Conservation (phyloP, 352 stramenopile genomes). For the Globisporangium orthogonon region DNA sequence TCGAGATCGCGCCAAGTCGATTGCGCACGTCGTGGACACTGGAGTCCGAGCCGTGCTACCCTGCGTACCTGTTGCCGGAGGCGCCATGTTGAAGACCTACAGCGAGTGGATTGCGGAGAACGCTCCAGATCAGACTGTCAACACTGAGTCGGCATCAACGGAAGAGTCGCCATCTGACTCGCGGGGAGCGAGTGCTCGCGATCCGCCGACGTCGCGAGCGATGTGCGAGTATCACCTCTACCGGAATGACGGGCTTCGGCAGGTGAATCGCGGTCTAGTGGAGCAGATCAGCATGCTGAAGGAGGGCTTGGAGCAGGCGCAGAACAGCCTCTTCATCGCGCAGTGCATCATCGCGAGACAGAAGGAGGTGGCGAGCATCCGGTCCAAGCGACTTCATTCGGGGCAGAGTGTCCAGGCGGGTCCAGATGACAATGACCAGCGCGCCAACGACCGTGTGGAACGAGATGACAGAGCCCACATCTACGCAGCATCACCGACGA, state of each 20-base stretch:
- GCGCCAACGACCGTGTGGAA: background rate
- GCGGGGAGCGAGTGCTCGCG: background rate
- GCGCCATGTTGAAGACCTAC: conserved; percentile 12
- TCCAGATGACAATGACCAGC: background rate
- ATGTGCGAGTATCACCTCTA: conserved; percentile 10
- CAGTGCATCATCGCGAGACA: conserved; percentile 7
- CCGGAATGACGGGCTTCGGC: conserved; percentile 7
- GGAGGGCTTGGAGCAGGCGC: conserved; percentile 2
- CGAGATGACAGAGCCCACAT: too few species aligned
- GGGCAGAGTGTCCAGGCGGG: background rate
- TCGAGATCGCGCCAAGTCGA: background rate
- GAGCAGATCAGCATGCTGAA: conserved; percentile 12
- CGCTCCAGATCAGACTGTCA: background rate
- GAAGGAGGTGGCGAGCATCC: conserved; percentile 9
- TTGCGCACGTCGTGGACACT: conserved; percentile 2
- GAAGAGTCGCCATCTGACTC: background rate
- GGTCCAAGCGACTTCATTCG: background rate
- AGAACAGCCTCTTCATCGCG: conserved; percentile 5
- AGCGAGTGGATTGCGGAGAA: conserved; percentile 6
- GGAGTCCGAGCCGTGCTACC: conserved; percentile 1
- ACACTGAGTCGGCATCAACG: background rate
- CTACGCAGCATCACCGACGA: too few species aligned
- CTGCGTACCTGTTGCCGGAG: conserved; percentile 6
- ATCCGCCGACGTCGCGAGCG: background rate
- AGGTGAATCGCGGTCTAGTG: conserved; percentile 10